Conservation (phyloP, 495 filamentous ascomycete species). For the Xanthoparmelia taractica region DNA sequence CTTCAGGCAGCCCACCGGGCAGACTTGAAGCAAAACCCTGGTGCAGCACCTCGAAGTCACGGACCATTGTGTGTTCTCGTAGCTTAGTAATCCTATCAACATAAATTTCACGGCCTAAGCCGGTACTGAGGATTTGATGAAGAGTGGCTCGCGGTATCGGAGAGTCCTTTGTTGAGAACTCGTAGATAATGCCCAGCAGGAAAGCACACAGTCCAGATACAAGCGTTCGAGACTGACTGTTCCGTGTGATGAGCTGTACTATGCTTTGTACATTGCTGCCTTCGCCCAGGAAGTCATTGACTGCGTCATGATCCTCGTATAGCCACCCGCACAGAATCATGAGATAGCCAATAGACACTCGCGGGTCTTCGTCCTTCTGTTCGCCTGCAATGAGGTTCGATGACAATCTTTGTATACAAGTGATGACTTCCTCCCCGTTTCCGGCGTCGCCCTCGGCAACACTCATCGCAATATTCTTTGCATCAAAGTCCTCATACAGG, state of each 20-base stretch:
- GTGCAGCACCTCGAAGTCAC: slow-evolving; percentile 84
- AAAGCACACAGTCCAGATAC: slow-evolving; percentile 76
- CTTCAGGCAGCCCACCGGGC: slow-evolving; percentile 62
- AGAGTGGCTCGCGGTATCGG: slow-evolving; percentile 77
- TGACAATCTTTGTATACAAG: slow-evolving; percentile 80
- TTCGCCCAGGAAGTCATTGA: slow-evolving; percentile 91
- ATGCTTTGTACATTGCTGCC: slow-evolving; percentile 86
- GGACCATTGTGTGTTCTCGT: slow-evolving; percentile 70
- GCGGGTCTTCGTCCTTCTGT: slow-evolving; percentile 68
- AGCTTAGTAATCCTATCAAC: slow-evolving; percentile 75
- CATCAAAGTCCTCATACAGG: slow-evolving; percentile 71
- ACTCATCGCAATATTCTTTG: slow-evolving; percentile 69
- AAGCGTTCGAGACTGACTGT: slow-evolving; percentile 50
- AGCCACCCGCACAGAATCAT: slow-evolving; percentile 92
- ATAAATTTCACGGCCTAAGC: slow-evolving; percentile 81
- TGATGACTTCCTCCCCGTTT: slow-evolving; percentile 89
- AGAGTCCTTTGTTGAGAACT: slow-evolving; percentile 96
- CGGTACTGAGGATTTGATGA: slow-evolving; percentile 68
- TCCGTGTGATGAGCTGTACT: slow-evolving; percentile 62
- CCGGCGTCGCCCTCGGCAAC: slow-evolving; percentile 86
- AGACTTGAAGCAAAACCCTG: slow-evolving; percentile 53
- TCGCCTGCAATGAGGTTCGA: slow-evolving; percentile 71
- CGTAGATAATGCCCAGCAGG: slow-evolving; percentile 82
- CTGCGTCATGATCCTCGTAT: slow-evolving; percentile 83
- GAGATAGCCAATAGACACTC: slow-evolving; percentile 76